These are phyloP conservation scores for Peniophora sp. DNA, from an alignment of 1,284 basidiomycete species.

Conservation along the genomic window DNA sequence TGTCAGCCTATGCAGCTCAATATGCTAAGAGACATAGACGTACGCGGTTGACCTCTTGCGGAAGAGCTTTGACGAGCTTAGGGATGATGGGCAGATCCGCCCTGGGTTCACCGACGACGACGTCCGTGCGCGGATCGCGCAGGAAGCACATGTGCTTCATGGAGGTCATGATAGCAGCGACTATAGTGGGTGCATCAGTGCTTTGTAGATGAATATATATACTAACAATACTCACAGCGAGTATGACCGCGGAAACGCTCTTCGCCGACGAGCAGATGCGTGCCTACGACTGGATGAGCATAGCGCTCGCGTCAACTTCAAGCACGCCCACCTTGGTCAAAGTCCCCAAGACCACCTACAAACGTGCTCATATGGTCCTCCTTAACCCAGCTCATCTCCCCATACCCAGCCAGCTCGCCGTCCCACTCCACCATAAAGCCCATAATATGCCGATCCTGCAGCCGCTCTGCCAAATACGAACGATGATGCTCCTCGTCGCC, in stretches of 20 bases:
- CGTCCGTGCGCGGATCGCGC: slow-evolving; percentile 36
- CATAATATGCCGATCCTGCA: slow-evolving; percentile 35
- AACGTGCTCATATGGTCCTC: slow-evolving; percentile 16
- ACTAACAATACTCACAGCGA: slow-evolving; percentile 25
- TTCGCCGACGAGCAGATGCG: slow-evolving; percentile 43
- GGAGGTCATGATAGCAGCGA: slow-evolving; percentile 38
- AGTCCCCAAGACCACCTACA: slow-evolving; percentile 12
- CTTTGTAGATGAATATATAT: neutral
- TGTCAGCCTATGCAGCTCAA: too few relatives aligned
- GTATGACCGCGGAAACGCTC: slow-evolving; percentile 35
- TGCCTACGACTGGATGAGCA: slow-evolving; percentile 39
- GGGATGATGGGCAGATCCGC: slow-evolving; percentile 27
- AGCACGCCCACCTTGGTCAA: neutral
- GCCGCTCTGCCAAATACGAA: slow-evolving; percentile 30
- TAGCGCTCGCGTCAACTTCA: slow-evolving; percentile 6
- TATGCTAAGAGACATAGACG: too few relatives aligned
- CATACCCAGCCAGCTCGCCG: slow-evolving; percentile 45
- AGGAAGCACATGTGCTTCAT: slow-evolving; percentile 42
- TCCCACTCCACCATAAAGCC: slow-evolving; percentile 46
- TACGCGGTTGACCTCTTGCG: neutral
- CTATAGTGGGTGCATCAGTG: slow-evolving; percentile 13
- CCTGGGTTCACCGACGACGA: slow-evolving; percentile 40
- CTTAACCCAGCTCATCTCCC: slow-evolving; percentile 45
- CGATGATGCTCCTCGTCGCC: slow-evolving; percentile 35
- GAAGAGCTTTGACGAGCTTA: slow-evolving; percentile 9